These are phyloP conservation scores for Thielaviopsis punctulata DNA, from an alignment of 2,329 filamentous ascomycete species.

Conservation along the genomic window DNA sequence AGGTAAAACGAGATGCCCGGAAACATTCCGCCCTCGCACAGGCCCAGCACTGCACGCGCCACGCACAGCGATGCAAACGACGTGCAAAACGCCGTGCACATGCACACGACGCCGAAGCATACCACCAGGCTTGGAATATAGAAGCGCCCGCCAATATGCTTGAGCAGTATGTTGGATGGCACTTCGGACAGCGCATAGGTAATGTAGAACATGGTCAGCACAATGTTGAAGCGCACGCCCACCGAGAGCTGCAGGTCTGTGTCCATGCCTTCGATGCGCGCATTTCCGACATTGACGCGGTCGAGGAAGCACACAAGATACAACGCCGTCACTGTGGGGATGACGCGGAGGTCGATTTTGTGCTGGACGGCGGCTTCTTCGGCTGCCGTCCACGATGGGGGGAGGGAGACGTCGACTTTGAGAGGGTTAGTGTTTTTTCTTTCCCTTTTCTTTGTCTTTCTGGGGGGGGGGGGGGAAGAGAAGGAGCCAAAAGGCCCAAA, in stretches of 20 bases:
- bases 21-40: constrained; percentile 41
- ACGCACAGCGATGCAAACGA: constrained; percentile 29
- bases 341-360: constrained; percentile 34
- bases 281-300: constrained; percentile 53
- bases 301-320: constrained; percentile 41
- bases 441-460: background rate
- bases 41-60: constrained; percentile 31
- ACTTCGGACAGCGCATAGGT: constrained; percentile 38
- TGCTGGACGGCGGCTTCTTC: constrained; percentile 32
- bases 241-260: constrained; percentile 28
- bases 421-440: background rate
- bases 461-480: too few relatives aligned
- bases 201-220: constrained; percentile 41
- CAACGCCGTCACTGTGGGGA: constrained; percentile 34
- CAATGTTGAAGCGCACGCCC: constrained; percentile 37
- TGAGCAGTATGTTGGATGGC: constrained; percentile 37
- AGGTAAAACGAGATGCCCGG: constrained; percentile 40
- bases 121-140: constrained; percentile 37
- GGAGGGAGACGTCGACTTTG: background rate
- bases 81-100: constrained; percentile 35
- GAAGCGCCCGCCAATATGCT: constrained; percentile 32
- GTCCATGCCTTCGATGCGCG: constrained; percentile 35
- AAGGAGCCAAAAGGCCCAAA: too few relatives aligned
- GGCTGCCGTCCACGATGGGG: constrained; percentile 26
- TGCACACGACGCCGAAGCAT: constrained; percentile 36